Evolutionary conservation across 2,329 filamentous ascomycete species (phyloP), one percentile per base, ranked within the genome.

Genomic region (Neonectria coccinea): DNA sequence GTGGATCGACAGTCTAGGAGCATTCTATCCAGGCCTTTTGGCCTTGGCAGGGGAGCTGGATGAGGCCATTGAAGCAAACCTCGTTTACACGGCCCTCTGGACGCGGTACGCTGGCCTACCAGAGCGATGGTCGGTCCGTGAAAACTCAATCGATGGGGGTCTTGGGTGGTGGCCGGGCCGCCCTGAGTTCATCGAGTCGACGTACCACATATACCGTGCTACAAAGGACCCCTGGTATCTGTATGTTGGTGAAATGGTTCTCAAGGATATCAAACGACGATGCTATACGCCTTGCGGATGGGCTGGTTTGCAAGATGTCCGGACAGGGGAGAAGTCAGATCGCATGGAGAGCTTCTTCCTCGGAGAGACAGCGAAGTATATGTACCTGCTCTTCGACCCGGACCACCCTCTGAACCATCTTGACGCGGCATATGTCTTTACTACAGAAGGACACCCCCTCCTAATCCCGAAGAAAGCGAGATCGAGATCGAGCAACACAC

Each of bases 331-430:
- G 79, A 89, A 93, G 79, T 92, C 88, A 71, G 94, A 99, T 77
- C 91, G 96, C 36, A 98, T 98, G 96, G 96, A 99, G 79, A 98
- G 95, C 77, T 99, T 98, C 84, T 98, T 98, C 75, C 85, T 99
- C 1, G 95, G 96, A 14, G 96, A 99, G 79, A 99, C 96, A 1
- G 91, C 93, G 48, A 97, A 98, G 79, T 99, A 99, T 78, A 84
- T 99, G 67, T 98, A 97, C 77, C 82, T 99, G 59, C 87, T 98
- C 2, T 98, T 97, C 77, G 92, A 97, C 69, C 86, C 90, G 5
- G 86, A 89, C 14, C 96, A 98, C 79, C 93, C 94, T 0, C 81
- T 99, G 45, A 98, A 98, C 78, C 90, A 88, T 20, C 82, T 97
- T 42, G 96, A 98, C 78, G 89, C 90, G 0, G 89, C 94, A 0